These are phyloP conservation scores for Arctostaphylos glauca DNA, from an alignment of 148 eudicot genomes.

Conservation along the genomic window DNA sequence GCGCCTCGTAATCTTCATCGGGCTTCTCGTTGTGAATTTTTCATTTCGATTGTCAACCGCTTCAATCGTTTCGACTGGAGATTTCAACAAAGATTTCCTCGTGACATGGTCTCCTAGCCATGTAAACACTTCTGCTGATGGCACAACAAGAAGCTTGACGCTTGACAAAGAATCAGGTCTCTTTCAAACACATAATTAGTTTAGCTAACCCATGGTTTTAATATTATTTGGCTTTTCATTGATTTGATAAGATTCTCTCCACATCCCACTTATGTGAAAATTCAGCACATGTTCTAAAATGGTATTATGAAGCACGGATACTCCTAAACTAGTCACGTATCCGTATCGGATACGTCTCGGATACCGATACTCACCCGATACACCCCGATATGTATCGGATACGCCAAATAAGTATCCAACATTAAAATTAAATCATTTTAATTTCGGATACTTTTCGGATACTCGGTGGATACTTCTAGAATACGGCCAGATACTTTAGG, in stretches of 20 bases:
- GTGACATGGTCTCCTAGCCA: slow-evolving; percentile 74
- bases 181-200: not conserved
- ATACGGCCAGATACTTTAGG: no score
- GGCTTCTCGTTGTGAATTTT: slow-evolving; percentile 8
- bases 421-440: no score
- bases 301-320: no score
- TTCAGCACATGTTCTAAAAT: not conserved
- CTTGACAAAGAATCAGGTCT: slow-evolving; percentile 77
- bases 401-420: no score
- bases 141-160: slow-evolving; percentile 48
- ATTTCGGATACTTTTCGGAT: no score
- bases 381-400: no score
- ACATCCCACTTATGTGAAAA: not conserved
- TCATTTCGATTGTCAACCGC: slow-evolving; percentile 31
- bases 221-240: slow-evolving; percentile 16
- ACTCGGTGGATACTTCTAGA: no score
- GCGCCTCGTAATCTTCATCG: slow-evolving; percentile 16
- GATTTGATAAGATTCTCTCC: not conserved
- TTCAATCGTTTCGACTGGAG: slow-evolving; percentile 67
- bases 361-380: no score
- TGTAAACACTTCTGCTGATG: slow-evolving; percentile 77
- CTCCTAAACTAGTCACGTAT: no score
- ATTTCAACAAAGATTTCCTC: slow-evolving; percentile 73
- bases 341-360: no score
- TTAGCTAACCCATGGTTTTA: slow-evolving; percentile 37